Conservation (phyloP, 2,329 filamentous ascomycete genomes). For the Aspergillus felis region DNA sequence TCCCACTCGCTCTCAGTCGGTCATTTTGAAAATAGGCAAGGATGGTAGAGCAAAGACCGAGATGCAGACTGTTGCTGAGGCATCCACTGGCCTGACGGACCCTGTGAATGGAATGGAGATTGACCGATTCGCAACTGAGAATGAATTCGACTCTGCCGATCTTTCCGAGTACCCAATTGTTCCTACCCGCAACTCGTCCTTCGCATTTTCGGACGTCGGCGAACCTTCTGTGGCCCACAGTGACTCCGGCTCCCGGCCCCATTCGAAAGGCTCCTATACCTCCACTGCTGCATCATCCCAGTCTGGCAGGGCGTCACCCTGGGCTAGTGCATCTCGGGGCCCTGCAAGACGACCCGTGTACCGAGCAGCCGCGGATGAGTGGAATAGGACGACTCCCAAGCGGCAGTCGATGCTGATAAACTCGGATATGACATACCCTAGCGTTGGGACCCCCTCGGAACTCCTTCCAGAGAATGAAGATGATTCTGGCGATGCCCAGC, state of each 20-base stretch:
- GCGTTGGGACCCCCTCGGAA: slow-evolving; percentile 24
- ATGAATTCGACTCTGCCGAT: slow-evolving; percentile 40
- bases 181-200: slow-evolving; percentile 38
- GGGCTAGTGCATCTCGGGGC: slow-evolving; percentile 33
- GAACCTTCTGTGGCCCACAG: slow-evolving; percentile 28
- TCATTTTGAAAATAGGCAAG: slow-evolving; percentile 46
- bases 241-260: slow-evolving; percentile 36
- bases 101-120: slow-evolving; percentile 36
- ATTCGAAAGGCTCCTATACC: slow-evolving; percentile 43
- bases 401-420: slow-evolving; percentile 28
- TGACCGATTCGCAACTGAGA: slow-evolving; percentile 42
- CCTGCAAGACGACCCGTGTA: slow-evolving; percentile 21
- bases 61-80: slow-evolving; percentile 35
- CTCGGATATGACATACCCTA: slow-evolving; percentile 31
- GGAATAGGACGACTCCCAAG: slow-evolving; percentile 33
- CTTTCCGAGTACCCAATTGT: slow-evolving; percentile 37
- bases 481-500: slow-evolving; percentile 42
- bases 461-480: slow-evolving; percentile 25
- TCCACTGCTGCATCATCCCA: slow-evolving; percentile 39
- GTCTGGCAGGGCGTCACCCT: slow-evolving; percentile 41
- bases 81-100: slow-evolving; percentile 32
- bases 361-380: slow-evolving; percentile 22
- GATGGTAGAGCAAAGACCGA: slow-evolving; percentile 47
- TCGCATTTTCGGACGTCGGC: slow-evolving; percentile 33
- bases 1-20: slow-evolving; percentile 37